A percentile compares a stretch with the other conserved stretches of the same genome.
Conservation (phyloP, 768 basidiomycete genomes). For the Brasilioporus rufonigricans region DNA sequence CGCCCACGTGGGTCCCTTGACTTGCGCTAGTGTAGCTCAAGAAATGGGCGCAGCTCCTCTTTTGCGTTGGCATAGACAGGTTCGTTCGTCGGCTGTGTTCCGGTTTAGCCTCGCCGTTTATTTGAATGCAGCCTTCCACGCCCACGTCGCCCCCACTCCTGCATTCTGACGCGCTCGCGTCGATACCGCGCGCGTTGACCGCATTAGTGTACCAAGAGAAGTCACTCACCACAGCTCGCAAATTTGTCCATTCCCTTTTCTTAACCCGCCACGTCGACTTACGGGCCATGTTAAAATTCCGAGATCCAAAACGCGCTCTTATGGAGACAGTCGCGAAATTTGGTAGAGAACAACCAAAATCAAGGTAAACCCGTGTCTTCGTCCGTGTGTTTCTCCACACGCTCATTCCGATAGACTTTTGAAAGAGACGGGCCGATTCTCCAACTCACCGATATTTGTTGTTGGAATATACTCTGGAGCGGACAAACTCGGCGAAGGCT, state of each 20-base stretch:
- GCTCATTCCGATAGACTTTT: constrained; percentile 54
- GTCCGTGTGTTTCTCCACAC: too few relatives aligned
- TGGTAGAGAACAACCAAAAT: constrained; percentile 61
- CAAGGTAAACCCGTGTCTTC: constrained; percentile 45
- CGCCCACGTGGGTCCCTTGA: constrained; percentile 84
- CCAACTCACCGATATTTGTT: constrained; percentile 90
- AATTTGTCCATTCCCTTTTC: constrained; percentile 89
- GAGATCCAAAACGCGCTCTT: constrained; percentile 77
- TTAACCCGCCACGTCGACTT: constrained; percentile 83
- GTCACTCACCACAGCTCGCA: constrained; percentile 81
- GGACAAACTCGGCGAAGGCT: constrained; percentile 90
- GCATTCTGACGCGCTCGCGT: constrained; percentile 86
- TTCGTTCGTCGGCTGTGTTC: constrained; percentile 30
- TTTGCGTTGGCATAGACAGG: constrained; percentile 78
- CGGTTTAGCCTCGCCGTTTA: not conserved
- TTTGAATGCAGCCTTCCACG: constrained; percentile 43
- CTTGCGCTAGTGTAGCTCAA: constrained; percentile 80
- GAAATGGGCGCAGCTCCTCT: constrained; percentile 80
- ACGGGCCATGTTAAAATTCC: constrained; percentile 73
- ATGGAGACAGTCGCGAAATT: constrained; percentile 70
- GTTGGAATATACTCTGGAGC: constrained; percentile 87
- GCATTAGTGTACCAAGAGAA: constrained; percentile 87
- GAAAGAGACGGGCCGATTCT: constrained; percentile 89
- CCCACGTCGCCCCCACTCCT: constrained; percentile 50
- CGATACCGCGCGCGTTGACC: constrained; percentile 81